Conservation (phyloP, 2,329 filamentous ascomycete species). For the Cadophora sp. region DNA sequence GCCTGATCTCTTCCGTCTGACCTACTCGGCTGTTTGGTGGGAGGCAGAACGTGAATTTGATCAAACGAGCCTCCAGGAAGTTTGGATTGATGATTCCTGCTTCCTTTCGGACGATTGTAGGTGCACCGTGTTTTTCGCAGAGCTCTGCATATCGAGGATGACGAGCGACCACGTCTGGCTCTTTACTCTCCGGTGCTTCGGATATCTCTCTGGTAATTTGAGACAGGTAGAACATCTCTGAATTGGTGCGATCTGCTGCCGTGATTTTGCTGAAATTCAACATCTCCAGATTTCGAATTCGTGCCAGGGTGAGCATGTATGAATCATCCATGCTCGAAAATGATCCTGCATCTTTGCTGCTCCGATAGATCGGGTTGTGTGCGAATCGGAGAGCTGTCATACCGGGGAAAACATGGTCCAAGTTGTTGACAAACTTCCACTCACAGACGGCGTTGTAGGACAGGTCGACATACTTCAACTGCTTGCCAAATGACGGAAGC, state of each 20-base stretch:
- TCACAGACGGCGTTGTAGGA: slow-evolving; percentile 73
- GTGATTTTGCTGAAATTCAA: slow-evolving; percentile 80
- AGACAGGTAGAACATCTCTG: slow-evolving; percentile 92
- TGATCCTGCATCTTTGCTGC: slow-evolving; percentile 48
- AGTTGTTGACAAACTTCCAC: slow-evolving; percentile 77
- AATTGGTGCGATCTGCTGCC: slow-evolving; percentile 78
- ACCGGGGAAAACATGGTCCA: slow-evolving; percentile 73
- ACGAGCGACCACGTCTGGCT: slow-evolving; percentile 60
- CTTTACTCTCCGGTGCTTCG: slow-evolving; percentile 58
- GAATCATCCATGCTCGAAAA: slow-evolving; percentile 73
- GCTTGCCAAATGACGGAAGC: slow-evolving; percentile 31
- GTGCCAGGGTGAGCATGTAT: slow-evolving; percentile 86
- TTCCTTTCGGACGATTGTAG: slow-evolving; percentile 60
- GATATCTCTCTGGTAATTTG: slow-evolving; percentile 80
- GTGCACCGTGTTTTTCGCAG: slow-evolving; percentile 78
- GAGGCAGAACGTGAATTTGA: slow-evolving; percentile 65
- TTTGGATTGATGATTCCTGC: slow-evolving; percentile 69
- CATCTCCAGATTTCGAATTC: slow-evolving; percentile 68
- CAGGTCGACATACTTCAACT: slow-evolving; percentile 66
- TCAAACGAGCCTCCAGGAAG: slow-evolving; percentile 81
- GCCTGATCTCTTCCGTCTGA: slow-evolving; percentile 33
- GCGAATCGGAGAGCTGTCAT: slow-evolving; percentile 79
- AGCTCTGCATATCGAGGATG: slow-evolving; percentile 79
- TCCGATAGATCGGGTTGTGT: slow-evolving; percentile 80
- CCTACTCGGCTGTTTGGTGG: slow-evolving; percentile 28